Conservation (phyloP, 78 protist genomes). For the Creolimax fragrantissima region DNA sequence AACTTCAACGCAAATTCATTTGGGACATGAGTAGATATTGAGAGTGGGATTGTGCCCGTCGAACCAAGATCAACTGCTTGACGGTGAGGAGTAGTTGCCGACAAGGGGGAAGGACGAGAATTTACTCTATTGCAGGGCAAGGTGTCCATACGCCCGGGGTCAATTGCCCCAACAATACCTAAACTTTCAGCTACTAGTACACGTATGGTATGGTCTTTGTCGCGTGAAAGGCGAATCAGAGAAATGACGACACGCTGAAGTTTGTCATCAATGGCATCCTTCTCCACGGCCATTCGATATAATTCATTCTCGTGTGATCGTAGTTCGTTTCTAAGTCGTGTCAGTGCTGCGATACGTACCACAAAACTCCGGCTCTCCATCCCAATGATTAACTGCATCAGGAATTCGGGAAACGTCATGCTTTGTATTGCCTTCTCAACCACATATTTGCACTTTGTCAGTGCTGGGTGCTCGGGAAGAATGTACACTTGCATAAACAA, state of each 20-base stretch:
- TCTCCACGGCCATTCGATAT: not conserved
- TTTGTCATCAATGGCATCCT: not conserved
- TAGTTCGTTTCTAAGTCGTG: not conserved
- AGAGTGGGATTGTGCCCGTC: too few relatives aligned
- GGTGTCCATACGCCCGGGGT: not conserved
- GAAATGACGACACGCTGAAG: not conserved
- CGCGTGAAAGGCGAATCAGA: not conserved
- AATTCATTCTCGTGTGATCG: not conserved
- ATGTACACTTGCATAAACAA: not conserved
- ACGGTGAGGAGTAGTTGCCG: too few relatives aligned
- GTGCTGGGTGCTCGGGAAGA: not conserved
- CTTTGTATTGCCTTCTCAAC: not conserved
- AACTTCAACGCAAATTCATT: not conserved
- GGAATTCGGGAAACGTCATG: not conserved
- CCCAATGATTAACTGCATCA: not conserved
- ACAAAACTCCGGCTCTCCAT: not conserved
- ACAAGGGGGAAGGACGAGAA: too few relatives aligned
- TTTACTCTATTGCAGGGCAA: too few relatives aligned
- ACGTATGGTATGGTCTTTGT: not conserved
- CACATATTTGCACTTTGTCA: not conserved
- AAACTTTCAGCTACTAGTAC: not conserved
- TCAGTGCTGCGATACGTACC: not conserved
- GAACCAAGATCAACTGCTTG: too few relatives aligned
- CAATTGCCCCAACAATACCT: not conserved
- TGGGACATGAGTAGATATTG: not conserved